These are phyloP conservation scores for Fusarium transvaalense DNA, from an alignment of 2,329 filamentous ascomycete species.

Conservation along the genomic window DNA sequence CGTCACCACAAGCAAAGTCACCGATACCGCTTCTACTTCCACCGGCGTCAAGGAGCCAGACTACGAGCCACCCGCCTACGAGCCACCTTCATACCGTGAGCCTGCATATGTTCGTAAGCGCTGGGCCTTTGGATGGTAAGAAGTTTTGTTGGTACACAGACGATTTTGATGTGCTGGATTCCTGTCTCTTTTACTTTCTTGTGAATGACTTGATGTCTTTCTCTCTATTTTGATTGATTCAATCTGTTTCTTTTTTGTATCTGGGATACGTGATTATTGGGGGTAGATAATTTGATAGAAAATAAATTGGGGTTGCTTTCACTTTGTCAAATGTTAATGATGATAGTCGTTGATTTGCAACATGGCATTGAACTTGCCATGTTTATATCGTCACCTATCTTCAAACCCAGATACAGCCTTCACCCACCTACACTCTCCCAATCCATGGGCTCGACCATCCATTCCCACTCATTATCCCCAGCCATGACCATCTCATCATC, in stretches of 20 bases:
- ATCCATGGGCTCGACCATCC: conserved; percentile 58
- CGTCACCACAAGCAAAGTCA: conserved; percentile 42
- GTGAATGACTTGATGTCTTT: conserved; percentile 28
- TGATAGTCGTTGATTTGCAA: background rate
- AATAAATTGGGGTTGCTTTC: conserved; percentile 26
- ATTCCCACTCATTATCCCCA: conserved; percentile 53
- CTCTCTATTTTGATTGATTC: conserved; percentile 11
- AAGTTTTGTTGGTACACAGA: background rate
- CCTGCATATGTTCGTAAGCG: conserved; percentile 44
- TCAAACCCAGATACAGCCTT: no score
- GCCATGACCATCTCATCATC: conserved; percentile 33
- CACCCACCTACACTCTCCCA: conserved; percentile 49
- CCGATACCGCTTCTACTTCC: background rate
- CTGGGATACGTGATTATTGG: conserved; percentile 3
- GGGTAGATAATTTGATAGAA: conserved; percentile 40
- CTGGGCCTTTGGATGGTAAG: conserved; percentile 27
- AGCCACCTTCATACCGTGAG: conserved; percentile 38
- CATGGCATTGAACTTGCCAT: background rate
- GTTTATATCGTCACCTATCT: background rate
- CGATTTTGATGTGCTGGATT: background rate
- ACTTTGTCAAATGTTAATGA: background rate
- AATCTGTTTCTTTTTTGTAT: conserved; percentile 7
- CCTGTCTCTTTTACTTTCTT: conserved; percentile 14
- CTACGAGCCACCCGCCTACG: conserved; percentile 46
- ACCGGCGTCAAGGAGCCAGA: conserved; percentile 21